phyloP scores from a whole-genome alignment of 2,329 filamentous ascomycete genomes.

The Thermoascus crustaceus region DNA sequence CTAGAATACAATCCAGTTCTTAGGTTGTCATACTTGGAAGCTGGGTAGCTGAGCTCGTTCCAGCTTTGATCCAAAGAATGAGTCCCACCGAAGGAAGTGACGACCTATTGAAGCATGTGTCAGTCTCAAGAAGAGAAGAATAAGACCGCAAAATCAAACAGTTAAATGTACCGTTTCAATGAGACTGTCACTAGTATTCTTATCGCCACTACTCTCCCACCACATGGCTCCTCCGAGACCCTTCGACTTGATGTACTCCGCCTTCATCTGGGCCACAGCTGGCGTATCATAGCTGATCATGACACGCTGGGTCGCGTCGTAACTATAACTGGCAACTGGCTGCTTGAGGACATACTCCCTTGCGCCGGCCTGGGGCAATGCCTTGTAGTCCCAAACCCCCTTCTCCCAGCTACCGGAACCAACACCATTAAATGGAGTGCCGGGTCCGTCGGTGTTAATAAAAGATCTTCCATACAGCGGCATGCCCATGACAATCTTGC shows the following conservation, averaged over 20 bases:
- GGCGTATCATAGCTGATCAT: slow-evolving; percentile 70
- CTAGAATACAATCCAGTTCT: slow-evolving; percentile 22
- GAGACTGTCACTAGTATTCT: slow-evolving; percentile 55
- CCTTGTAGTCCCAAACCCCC: slow-evolving; percentile 85
- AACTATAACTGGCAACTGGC: slow-evolving; percentile 59
- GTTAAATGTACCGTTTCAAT: slow-evolving; percentile 44
- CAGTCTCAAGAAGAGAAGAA: neutral
- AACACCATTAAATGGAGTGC: slow-evolving; percentile 59
- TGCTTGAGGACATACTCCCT: slow-evolving; percentile 53
- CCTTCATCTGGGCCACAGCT: slow-evolving; percentile 62
- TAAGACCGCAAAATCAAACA: neutral
- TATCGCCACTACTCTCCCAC: slow-evolving; percentile 85
- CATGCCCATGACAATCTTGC: slow-evolving; percentile 84
- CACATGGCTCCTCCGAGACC: slow-evolving; percentile 88
- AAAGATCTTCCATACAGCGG: slow-evolving; percentile 87
- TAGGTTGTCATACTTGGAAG: slow-evolving; percentile 48
- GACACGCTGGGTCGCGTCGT: slow-evolving; percentile 49
- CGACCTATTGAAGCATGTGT: slow-evolving; percentile 17
- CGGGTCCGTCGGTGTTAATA: slow-evolving; percentile 65
- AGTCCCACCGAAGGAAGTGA: slow-evolving; percentile 24
- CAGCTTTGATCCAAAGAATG: slow-evolving; percentile 35
- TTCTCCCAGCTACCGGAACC: slow-evolving; percentile 77
- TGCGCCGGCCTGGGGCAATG: slow-evolving; percentile 60
- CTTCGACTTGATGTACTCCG: slow-evolving; percentile 57
- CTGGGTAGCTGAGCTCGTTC: slow-evolving; percentile 46